phyloP scores from a whole-genome alignment of 139 green algal species.

The Coelastrella sp. region DNA sequence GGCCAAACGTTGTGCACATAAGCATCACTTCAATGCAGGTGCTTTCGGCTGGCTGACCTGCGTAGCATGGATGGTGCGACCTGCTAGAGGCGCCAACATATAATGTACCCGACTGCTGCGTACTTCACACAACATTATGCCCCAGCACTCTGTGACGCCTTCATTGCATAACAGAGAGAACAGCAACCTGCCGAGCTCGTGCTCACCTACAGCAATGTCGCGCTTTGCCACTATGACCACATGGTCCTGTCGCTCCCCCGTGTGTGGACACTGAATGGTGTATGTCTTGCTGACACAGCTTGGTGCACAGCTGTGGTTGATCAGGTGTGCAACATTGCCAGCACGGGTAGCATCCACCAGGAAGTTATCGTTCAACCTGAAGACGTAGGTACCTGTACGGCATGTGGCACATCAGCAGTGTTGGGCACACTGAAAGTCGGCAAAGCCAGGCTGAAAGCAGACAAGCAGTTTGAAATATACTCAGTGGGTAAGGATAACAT shows the following conservation, averaged over 20 bases:
- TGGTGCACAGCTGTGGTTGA: conserved; percentile 94
- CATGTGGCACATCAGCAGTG: neutral
- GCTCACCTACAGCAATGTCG: conserved; percentile 55
- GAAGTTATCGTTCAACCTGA: conserved; percentile 67
- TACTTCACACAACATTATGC: too few species aligned
- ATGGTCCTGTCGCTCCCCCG: conserved; percentile 59
- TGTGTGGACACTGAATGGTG: conserved; percentile 49
- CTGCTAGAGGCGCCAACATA: too few species aligned
- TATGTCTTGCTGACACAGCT: conserved; percentile 84
- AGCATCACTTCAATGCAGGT: too few species aligned
- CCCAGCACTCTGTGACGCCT: too few species aligned
- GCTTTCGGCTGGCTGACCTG: too few species aligned
- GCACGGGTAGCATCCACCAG: conserved; percentile 79
- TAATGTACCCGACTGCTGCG: too few species aligned
- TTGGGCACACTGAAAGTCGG: neutral
- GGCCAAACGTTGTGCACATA: too few species aligned
- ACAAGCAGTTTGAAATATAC: neutral
- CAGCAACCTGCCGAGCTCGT: neutral
- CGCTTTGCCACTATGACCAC: conserved; percentile 82
- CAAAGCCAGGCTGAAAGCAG: neutral
- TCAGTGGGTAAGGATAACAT: too few species aligned
- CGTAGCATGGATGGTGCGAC: too few species aligned
- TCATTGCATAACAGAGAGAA: neutral
- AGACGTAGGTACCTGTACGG: conserved; percentile 86
- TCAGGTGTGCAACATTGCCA: conserved; percentile 82